Base-by-base conservation (phyloP, 352 stramenopile species). In the Thalassiosira mediterranea region DNA sequence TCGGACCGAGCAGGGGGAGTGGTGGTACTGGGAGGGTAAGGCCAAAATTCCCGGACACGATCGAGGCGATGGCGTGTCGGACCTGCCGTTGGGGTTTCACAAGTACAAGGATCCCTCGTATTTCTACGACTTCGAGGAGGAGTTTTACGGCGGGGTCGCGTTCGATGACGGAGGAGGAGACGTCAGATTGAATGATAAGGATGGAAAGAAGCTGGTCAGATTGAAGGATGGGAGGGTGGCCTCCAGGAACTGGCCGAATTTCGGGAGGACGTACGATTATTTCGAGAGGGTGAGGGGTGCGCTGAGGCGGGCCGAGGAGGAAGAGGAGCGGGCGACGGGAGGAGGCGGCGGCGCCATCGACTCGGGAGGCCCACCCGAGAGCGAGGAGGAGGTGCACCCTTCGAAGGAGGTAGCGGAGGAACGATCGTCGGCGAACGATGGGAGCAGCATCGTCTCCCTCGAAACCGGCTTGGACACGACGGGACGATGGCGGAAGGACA, bases 61-160 rank as follows among this genome's bases (percentile, higher is more conserved):
- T 62, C n/a, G 21, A 17, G 7, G 58, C 75, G 23, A 53, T 76
- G 15, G 72, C 48, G 75, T 62, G 28, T 42, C 54, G 34, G 72
- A 81, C 19, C 34, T 63, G 23, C 72, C 72, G 0, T 67, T 81
- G 28, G 63, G 26, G 28, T 76, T 81, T 56, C 72, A 81, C 58
- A 59, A 57, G 3, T 81, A 76, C 32, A 81, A 81, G 46, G 57
- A 81, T 49, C 44, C 56, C 1, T 15, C 54, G n/a, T 75, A 56
- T 53, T 70, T 81, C 28, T 75, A 72, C 17, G 56, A 60, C 11
- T 31, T 81, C 5, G 63, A 81, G 32, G 47, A 57, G 32, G 60
- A 81, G 25, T 51, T 81, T 51, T 76, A 81, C 53, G 13, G 2
- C 15, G 23, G 25, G 46, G 34, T n/a, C n/a, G n/a, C n/a, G n/a